Conservation (phyloP, 2,329 filamentous ascomycete genomes). For the Podosphaera leucotricha region DNA sequence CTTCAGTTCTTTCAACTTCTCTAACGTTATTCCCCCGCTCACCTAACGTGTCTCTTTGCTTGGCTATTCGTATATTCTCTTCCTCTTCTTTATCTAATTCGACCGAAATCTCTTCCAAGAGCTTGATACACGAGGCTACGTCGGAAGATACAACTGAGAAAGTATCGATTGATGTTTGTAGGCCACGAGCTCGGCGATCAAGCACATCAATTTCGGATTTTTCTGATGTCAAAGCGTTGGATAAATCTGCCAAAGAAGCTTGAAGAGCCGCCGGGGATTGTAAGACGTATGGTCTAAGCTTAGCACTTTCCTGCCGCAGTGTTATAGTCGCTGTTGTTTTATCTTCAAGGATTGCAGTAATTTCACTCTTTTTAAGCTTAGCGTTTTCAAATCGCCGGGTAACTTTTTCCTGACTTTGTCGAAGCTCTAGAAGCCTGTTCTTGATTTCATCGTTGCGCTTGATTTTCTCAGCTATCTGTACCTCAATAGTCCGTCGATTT, state of each 20-base stretch:
- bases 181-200: conserved; percentile 64
- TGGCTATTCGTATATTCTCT: conserved; percentile 54
- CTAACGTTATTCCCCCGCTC: conserved; percentile 75
- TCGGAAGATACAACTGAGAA: conserved; percentile 68
- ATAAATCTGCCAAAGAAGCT: conserved; percentile 57
- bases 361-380: conserved; percentile 53
- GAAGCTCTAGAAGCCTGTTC: conserved; percentile 54
- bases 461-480: conserved; percentile 62
- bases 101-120: conserved; percentile 66
- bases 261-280: conserved; percentile 73
- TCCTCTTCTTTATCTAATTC: conserved; percentile 84
- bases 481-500: conserved; percentile 60
- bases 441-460: conserved; percentile 73
- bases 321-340: conserved; percentile 46
- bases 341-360: conserved; percentile 49
- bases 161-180: conserved; percentile 80
- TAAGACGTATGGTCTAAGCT: conserved; percentile 74
- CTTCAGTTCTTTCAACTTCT: conserved; percentile 76
- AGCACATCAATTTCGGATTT: conserved; percentile 69
- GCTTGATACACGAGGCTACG: conserved; percentile 66
- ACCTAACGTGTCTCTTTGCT: conserved; percentile 66
- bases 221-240: conserved; percentile 52
- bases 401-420: conserved; percentile 61
- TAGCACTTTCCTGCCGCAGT: conserved; percentile 63
- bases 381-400: conserved; percentile 62